Evolutionary conservation across 73 alveolate species (phyloP).

Genomic region (Paramecium biaurelia): DNA sequence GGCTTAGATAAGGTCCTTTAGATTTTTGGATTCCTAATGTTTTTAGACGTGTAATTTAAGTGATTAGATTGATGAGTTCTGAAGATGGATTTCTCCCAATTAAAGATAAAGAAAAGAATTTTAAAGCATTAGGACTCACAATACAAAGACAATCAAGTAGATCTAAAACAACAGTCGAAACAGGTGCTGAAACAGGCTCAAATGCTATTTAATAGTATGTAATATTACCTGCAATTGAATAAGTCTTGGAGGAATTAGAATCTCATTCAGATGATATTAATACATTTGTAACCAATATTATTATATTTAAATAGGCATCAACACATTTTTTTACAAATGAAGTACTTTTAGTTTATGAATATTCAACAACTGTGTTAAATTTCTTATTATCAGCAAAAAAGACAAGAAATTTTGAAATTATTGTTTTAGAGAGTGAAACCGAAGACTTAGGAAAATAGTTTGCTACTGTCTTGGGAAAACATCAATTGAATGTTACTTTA

Average conservation of each 20-base stretch:
- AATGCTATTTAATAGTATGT: neutral
- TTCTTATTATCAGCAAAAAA: neutral
- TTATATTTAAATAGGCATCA: neutral
- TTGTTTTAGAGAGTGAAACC: neutral
- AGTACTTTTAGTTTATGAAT: slow-evolving; percentile 1
- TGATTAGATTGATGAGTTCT: neutral
- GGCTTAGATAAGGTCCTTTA: neutral
- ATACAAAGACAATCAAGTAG: neutral
- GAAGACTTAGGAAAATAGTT: neutral
- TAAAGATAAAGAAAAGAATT: neutral
- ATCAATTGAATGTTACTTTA: neutral
- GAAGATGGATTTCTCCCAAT: neutral
- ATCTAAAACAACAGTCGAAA: neutral
- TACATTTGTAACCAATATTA: neutral
- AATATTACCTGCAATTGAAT: slow-evolving; percentile 13
- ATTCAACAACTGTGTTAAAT: neutral
- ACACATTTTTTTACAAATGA: slow-evolving; percentile 26
- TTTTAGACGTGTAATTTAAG: neutral
- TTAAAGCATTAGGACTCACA: neutral
- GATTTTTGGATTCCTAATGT: slow-evolving; percentile 19
- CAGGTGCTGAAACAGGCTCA: neutral
- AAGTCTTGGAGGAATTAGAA: neutral
- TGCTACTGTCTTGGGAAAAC: neutral
- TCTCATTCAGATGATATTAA: neutral
- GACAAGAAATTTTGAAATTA: neutral